Evolutionary conservation across 805 yeast species (phyloP).

Genomic region (Lipomyces lipofer): DNA sequence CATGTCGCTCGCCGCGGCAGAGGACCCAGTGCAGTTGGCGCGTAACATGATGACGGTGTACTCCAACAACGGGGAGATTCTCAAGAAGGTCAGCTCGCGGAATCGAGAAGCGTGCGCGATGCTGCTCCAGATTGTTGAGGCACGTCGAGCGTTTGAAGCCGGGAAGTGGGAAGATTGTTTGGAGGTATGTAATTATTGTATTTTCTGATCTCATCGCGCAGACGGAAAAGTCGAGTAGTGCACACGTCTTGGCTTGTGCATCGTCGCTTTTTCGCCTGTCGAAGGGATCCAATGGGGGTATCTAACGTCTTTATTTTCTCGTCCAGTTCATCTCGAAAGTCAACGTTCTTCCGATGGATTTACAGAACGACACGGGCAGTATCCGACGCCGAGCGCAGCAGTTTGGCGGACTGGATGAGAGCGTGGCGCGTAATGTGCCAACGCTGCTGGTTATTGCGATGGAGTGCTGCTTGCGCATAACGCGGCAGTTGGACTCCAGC

Average conservation of each 20-base stretch:
- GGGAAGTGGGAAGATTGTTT: constrained; percentile 63
- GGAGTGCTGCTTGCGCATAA: constrained; percentile 65
- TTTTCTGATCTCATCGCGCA: too few relatives aligned
- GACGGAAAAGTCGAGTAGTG: too few relatives aligned
- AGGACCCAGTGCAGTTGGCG: constrained; percentile 43
- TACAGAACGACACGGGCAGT: constrained; percentile 48
- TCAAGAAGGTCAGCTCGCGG: constrained; percentile 53
- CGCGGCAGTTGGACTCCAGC: constrained; percentile 42
- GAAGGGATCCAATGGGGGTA: too few relatives aligned
- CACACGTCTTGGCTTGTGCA: too few relatives aligned
- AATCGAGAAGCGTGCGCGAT: constrained; percentile 65
- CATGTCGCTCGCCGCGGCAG: constrained; percentile 38
- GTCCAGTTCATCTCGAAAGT: constrained; percentile 56
- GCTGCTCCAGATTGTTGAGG: constrained; percentile 64
- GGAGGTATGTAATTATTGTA: too few relatives aligned
- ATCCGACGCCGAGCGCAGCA: constrained; percentile 72
- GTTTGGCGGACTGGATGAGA: constrained; percentile 62
- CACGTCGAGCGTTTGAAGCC: constrained; percentile 59
- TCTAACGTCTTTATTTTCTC: too few relatives aligned
- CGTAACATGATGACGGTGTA: constrained; percentile 42
- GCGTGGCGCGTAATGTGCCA: constrained; percentile 77
- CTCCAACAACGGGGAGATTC: constrained; percentile 59
- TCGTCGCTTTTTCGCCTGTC: too few relatives aligned
- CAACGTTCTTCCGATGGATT: constrained; percentile 63
- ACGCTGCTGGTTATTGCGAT: constrained; percentile 74